These are phyloP conservation scores for Epichloe hybrida DNA, from an alignment of 2,329 filamentous ascomycete species.

Conservation along the genomic window DNA sequence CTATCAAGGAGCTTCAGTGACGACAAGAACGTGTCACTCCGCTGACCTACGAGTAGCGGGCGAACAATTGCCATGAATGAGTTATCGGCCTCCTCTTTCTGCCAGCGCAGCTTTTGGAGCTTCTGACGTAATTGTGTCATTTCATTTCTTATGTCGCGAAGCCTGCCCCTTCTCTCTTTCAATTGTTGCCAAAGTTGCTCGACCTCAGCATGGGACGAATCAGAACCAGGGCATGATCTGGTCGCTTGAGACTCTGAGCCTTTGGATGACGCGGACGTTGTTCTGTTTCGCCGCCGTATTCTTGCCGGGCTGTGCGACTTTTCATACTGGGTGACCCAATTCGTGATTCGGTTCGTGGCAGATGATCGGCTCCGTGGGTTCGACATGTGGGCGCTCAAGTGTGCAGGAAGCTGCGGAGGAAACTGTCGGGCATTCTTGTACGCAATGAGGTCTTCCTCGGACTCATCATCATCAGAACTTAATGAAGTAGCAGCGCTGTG, in stretches of 20 bases:
- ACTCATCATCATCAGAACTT: constrained; percentile 11
- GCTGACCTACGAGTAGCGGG: constrained; percentile 20
- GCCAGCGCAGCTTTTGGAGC: constrained; percentile 18
- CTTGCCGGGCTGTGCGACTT: constrained; percentile 13
- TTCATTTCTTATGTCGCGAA: constrained; percentile 16
- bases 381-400: constrained; percentile 10
- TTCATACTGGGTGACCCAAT: constrained; percentile 21
- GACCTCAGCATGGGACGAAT: constrained; percentile 17
- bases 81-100: constrained; percentile 25
- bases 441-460: constrained; percentile 16
- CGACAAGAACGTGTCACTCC: constrained; percentile 8
- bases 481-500: not conserved
- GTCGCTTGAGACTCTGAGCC: constrained; percentile 3
- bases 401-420: constrained; percentile 19
- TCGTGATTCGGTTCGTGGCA: constrained; percentile 20
- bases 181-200: constrained; percentile 22
- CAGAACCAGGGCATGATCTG: not conserved
- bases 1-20: constrained; percentile 15
- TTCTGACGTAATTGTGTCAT: constrained; percentile 21
- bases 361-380: constrained; percentile 13
- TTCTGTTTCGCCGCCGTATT: constrained; percentile 4
- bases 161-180: constrained; percentile 18
- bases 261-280: constrained; percentile 3
- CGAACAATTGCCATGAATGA: constrained; percentile 26
- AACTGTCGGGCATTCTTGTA: constrained; percentile 19